These are phyloP conservation scores for Nakataea oryzae DNA, from an alignment of 2,329 filamentous ascomycete species.

Conservation along the genomic window DNA sequence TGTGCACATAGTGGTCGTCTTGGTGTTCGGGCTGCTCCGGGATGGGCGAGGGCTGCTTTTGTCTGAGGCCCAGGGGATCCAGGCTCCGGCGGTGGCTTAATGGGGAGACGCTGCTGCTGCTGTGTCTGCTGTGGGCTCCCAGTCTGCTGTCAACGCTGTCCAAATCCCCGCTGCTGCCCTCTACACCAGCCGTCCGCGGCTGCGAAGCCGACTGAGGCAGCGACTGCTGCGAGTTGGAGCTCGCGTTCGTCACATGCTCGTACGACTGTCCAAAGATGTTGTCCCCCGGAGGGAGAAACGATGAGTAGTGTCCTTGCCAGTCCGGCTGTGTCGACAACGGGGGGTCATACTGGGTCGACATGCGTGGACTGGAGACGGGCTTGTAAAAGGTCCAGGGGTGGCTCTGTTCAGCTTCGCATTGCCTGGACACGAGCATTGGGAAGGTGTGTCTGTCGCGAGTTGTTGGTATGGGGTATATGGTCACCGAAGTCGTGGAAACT, in stretches of 20 bases:
- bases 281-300: constrained; percentile 33
- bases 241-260: constrained; percentile 25
- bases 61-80: constrained; percentile 29
- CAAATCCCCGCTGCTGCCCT: constrained; percentile 42
- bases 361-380: constrained; percentile 37
- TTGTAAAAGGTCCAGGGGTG: constrained; percentile 41
- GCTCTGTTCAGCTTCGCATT: constrained; percentile 41
- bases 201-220: constrained; percentile 21
- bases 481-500: neutral
- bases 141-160: constrained; percentile 25
- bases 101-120: constrained; percentile 14
- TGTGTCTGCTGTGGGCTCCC: neutral
- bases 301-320: constrained; percentile 44
- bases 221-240: constrained; percentile 14
- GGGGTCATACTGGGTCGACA: constrained; percentile 42
- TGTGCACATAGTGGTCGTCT: constrained; percentile 23
- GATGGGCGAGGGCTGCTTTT: constrained; percentile 26
- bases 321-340: constrained; percentile 42
- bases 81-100: constrained; percentile 23
- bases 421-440: constrained; percentile 48
- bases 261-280: constrained; percentile 34
- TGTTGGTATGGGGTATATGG: neutral
- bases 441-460: constrained; percentile 12
- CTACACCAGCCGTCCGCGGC: constrained; percentile 24
- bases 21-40: constrained; percentile 23